Evolutionary conservation across 2,329 filamentous ascomycete species (phyloP), one percentile per base, ranked within the genome.

Genomic region (Diaporthe citrichinensis): DNA sequence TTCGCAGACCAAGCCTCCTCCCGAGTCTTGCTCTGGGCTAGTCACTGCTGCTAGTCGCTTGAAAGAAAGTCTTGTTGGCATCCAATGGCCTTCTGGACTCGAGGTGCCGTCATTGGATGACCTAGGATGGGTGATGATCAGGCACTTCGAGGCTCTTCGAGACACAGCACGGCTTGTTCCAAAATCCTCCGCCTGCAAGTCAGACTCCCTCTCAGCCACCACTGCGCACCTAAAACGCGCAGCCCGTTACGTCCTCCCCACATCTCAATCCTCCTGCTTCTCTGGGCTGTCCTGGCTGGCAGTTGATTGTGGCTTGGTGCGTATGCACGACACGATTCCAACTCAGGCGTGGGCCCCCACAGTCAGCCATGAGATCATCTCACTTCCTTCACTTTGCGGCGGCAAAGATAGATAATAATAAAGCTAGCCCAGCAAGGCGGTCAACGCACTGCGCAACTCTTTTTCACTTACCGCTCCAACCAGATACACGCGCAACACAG

Each of bases 191-290:
- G 62, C 41, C 62, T 67, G 62, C 62, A 67, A 15, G 62, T 36
- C 62, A 68, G 62, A 51, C 34, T 68, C 39, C 46, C 65, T 41
- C 65, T 53, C 46, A 68, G 65, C 65, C 46, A 53, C 65, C 65
- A 41, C 62, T 68, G 62, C 62, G 31, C 62, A 68, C 44, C 44
- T 68, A 68, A 51, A 36, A 68, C 62, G 46, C 62, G 62, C 62
- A 68, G 62, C 62, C 44, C 23, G 62, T 51, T 68, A 68, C 62
- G 62, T 68, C 62, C 62, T 68, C 62, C 44, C 61, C 41, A 49
- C 61, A 34, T 15, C 39, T 9, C 20, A 36, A 25, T 39, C 62
- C 62, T 51, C 23, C n/a, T 49, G 61, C 41, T 28, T 49, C 25
- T 65, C 41, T 31, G 41, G 41, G 61, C 61, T 34, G 41, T 25